Evolutionary conservation across 2,329 filamentous ascomycete genomes (phyloP).

Genomic region (Ophiocordyceps camponoti-saundersi): DNA sequence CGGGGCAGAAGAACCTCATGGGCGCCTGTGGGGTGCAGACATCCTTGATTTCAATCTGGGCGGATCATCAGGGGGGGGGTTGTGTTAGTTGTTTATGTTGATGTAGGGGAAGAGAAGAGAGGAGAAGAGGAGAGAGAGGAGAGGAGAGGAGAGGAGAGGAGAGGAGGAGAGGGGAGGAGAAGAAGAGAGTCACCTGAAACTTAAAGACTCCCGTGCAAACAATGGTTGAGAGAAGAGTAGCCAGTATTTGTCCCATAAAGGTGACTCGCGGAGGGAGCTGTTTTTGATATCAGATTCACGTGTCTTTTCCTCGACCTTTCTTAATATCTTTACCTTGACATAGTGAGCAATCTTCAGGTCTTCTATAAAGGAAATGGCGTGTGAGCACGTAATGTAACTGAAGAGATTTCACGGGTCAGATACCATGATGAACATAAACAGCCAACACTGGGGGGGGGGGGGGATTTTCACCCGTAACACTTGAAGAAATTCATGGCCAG

Average conservation of each 20-base stretch:
- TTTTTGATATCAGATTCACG: not conserved
- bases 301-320: not conserved
- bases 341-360: constrained; percentile 35
- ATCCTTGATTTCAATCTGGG: constrained; percentile 22
- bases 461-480: constrained; percentile 8
- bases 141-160: too few species aligned
- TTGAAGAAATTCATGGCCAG: constrained; percentile 39
- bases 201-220: constrained; percentile 31
- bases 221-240: constrained; percentile 35
- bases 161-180: too few species aligned
- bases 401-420: constrained; percentile 9
- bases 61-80: not conserved
- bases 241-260: constrained; percentile 40
- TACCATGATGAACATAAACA: too few species aligned
- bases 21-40: constrained; percentile 30
- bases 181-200: constrained; percentile 21
- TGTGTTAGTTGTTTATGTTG: too few species aligned
- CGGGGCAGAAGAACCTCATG: constrained; percentile 32
- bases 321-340: constrained; percentile 24
- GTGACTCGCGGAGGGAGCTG: constrained; percentile 36
- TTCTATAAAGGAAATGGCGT: constrained; percentile 32
- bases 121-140: too few species aligned
- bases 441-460: too few species aligned
- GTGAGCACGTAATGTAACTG: constrained; percentile 30
- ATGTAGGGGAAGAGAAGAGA: too few species aligned